These are phyloP conservation scores for Aspergillus sp. DNA, from an alignment of 2,329 filamentous ascomycete genomes.

Conservation along the genomic window DNA sequence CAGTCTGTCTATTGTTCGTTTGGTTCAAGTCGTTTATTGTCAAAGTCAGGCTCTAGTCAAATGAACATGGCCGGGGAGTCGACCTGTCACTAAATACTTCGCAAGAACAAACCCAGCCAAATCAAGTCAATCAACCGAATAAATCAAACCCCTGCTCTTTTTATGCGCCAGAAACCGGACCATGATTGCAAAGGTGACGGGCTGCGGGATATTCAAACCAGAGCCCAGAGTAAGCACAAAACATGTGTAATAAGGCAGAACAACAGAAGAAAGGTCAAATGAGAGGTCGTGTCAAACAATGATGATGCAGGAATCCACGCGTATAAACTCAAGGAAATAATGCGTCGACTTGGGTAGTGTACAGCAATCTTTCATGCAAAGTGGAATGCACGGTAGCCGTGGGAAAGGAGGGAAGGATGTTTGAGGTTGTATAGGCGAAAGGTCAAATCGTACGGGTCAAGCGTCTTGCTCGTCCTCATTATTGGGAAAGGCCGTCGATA, in stretches of 20 bases:
- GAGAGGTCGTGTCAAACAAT: conserved; percentile 19
- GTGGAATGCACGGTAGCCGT: conserved; percentile 20
- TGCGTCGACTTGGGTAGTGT: conserved; percentile 30
- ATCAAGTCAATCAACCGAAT: conserved; percentile 31
- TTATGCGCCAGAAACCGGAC: conserved; percentile 34
- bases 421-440: conserved; percentile 21
- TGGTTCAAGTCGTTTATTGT: conserved; percentile 19
- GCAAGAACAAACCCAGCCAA: conserved; percentile 29
- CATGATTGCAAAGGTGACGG: conserved; percentile 18
- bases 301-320: conserved; percentile 19
- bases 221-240: conserved; percentile 11
- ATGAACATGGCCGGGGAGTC: conserved; percentile 12
- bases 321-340: conserved; percentile 18
- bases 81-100: conserved; percentile 24
- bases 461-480: conserved; percentile 26
- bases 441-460: conserved; percentile 22
- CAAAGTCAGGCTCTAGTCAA: conserved; percentile 19
- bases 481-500: conserved; percentile 22
- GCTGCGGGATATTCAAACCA: conserved; percentile 14
- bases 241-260: conserved; percentile 17
- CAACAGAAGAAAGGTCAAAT: conserved; percentile 21
- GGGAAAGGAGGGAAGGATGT: conserved; percentile 16
- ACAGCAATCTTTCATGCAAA: conserved; percentile 35
- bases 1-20: conserved; percentile 8
- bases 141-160: conserved; percentile 31